Evolutionary conservation across 495 filamentous ascomycete genomes (phyloP).

Genomic region (Jackrogersella multiformis): DNA sequence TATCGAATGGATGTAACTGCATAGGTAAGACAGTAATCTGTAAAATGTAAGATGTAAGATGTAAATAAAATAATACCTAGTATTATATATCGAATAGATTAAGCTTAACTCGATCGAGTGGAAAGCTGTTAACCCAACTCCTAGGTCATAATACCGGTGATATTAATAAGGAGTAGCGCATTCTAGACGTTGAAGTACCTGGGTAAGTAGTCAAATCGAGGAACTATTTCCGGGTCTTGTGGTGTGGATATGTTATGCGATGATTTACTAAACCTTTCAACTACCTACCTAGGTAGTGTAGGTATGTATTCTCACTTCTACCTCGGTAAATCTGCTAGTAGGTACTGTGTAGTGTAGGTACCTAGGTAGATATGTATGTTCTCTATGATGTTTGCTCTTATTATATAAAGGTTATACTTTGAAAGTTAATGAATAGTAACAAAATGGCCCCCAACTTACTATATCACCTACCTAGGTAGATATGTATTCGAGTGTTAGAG

Average conservation of each 20-base stretch:
- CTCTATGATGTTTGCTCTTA: too few species aligned
- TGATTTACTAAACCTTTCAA: background rate
- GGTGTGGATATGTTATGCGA: background rate
- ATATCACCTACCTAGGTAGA: too few species aligned
- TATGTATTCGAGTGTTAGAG: too few species aligned
- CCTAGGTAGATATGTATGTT: too few species aligned
- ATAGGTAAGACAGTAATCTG: background rate
- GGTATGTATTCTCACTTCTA: too few species aligned
- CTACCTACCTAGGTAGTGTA: too few species aligned
- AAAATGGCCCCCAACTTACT: too few species aligned
- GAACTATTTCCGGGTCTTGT: conserved; percentile 7
- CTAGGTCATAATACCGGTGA: background rate
- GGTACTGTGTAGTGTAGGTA: too few species aligned
- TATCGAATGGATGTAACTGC: too few species aligned
- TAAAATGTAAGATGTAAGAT: background rate
- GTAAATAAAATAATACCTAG: background rate
- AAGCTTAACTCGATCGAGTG: background rate
- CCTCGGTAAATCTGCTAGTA: too few species aligned
- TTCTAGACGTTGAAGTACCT: background rate
- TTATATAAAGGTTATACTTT: background rate
- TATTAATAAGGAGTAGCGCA: conserved; percentile 3
- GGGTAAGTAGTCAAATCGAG: background rate
- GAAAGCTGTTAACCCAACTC: too few species aligned
- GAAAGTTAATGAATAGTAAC: too few species aligned
- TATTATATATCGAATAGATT: background rate